Evolutionary conservation across 2,329 filamentous ascomycete genomes (phyloP).

Genomic region (Penicillium brevicompactum): DNA sequence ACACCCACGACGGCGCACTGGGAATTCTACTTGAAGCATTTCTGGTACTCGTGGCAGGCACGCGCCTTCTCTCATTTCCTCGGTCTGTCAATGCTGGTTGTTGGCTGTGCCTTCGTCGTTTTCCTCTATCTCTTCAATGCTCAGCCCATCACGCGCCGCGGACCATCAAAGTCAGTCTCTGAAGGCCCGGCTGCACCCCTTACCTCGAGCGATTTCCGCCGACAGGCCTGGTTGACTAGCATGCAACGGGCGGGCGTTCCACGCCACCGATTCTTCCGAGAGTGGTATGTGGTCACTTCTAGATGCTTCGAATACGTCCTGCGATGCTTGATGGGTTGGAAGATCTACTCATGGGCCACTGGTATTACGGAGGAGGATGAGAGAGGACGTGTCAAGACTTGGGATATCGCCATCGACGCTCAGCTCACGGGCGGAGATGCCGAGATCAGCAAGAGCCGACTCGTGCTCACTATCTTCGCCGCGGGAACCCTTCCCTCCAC

Average conservation of each 20-base stretch:
- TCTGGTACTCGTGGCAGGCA: conserved; percentile 42
- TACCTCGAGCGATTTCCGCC: conserved; percentile 82
- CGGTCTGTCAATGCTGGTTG: conserved; percentile 54
- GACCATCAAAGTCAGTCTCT: conserved; percentile 37
- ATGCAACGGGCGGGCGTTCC: conserved; percentile 93
- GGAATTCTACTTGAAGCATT: conserved; percentile 27
- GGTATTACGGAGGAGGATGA: conserved; percentile 84
- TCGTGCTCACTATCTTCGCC: conserved; percentile 83
- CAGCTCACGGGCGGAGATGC: conserved; percentile 88
- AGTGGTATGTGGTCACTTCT: conserved; percentile 75
- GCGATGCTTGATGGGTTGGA: conserved; percentile 74
- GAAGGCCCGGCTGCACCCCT: conserved; percentile 46
- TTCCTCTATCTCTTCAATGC: conserved; percentile 59
- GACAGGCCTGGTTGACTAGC: conserved; percentile 89
- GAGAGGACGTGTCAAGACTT: conserved; percentile 81
- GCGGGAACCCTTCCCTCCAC: conserved; percentile 85
- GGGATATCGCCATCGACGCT: conserved; percentile 90
- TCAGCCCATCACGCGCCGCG: conserved; percentile 57
- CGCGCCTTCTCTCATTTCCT: conserved; percentile 47
- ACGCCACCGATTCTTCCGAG: conserved; percentile 80
- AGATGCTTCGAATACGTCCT: conserved; percentile 82
- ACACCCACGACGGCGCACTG: conserved; percentile 26
- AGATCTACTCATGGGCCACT: conserved; percentile 75
- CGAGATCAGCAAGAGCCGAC: conserved; percentile 83
- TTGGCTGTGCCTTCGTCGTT: conserved; percentile 59